phyloP scores from a whole-genome alignment of 495 filamentous ascomycete genomes.

The Xylaria cubensis region DNA sequence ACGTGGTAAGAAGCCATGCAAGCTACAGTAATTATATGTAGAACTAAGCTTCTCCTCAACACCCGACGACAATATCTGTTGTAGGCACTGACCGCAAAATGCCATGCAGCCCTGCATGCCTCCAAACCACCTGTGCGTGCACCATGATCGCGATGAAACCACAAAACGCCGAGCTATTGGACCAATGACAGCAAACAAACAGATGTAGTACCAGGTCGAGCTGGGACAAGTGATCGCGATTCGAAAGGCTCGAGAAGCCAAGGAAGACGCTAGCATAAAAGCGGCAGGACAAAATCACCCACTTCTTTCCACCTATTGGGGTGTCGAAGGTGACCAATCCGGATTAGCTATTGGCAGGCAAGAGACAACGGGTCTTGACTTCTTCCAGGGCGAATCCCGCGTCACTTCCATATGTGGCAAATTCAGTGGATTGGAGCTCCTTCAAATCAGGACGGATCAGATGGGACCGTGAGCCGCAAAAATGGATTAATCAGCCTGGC shows the following conservation, averaged over 20 bases:
- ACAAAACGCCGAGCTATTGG: neutral
- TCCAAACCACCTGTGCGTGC: neutral
- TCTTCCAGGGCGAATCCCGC: constrained; percentile 12
- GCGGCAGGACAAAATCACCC: constrained; percentile 10
- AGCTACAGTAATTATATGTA: neutral
- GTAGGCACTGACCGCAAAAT: too few species aligned
- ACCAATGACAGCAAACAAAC: constrained; percentile 1
- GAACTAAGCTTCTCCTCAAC: neutral
- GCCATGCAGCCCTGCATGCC: neutral
- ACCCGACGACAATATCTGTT: neutral
- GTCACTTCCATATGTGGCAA: constrained; percentile 11
- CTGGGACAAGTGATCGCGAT: constrained; percentile 7
- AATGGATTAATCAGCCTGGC: constrained; percentile 16
- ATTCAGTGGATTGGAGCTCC: constrained; percentile 3
- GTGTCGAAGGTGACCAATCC: constrained; percentile 1
- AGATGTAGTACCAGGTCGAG: neutral
- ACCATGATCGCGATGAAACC: constrained; percentile 19
- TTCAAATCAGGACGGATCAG: constrained; percentile 35
- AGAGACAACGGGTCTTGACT: neutral
- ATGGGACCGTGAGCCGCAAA: constrained; percentile 24
- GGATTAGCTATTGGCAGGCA: constrained; percentile 9
- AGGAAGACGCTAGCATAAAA: constrained; percentile 22
- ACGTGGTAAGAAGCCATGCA: neutral
- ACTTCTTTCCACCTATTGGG: constrained; percentile 13
- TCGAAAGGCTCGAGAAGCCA: constrained; percentile 16